Base-by-base conservation (phyloP, 768 basidiomycete genomes). In the Cystoderma amianthinum region DNA sequence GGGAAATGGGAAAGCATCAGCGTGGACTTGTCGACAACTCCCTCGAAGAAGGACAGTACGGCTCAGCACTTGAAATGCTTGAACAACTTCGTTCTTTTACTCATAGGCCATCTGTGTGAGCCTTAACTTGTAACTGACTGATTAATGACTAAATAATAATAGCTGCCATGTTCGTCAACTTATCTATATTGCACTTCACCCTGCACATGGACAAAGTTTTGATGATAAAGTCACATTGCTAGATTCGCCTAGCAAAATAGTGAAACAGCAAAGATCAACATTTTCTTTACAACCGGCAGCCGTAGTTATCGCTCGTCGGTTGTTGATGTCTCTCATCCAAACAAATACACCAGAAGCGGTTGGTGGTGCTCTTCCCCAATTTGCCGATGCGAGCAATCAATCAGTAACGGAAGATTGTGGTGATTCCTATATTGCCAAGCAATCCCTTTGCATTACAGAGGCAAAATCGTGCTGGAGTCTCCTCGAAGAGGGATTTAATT, bases 21-120 rank as follows among this genome's bases (percentile, higher is more conserved):
- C 45, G 52, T 19, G 52, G 45, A 4, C 44, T 85, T 3, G 81
- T 87, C 15, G 83, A 88, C 53, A 78, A 71, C 40, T 80, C 80
- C 44, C 75, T 88, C 15, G 86, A 89, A 51, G 86, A 89, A 56
- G 77, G 79, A 13, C 82, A 86, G 44, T 85, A 83, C 47, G 79
- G 85, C 49, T 67, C 75, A 4, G 86, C 78, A 5, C 80, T 86
- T 20, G 62, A 68, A 11, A 59, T 75, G 19, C 69, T 89, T 1
- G 76, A 77, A 44, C 78, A 81, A 44, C 57, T 88, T 2, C 76
- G 80, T 35, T 73, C 76, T 0, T 54, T 71, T n/a, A 61, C 68
- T 18, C 70, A 71, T 58, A 76, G 61, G 39, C 85, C 84, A 5
- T 72, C 74, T 9, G 52, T 63, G 85, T 84, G 56, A 55, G 82